Percentiles rank a stretch among this genome's conserved stretches.
phyloP scores from a whole-genome alignment of 352 stramenopile genomes.

The Globisporangium cystogenes region DNA sequence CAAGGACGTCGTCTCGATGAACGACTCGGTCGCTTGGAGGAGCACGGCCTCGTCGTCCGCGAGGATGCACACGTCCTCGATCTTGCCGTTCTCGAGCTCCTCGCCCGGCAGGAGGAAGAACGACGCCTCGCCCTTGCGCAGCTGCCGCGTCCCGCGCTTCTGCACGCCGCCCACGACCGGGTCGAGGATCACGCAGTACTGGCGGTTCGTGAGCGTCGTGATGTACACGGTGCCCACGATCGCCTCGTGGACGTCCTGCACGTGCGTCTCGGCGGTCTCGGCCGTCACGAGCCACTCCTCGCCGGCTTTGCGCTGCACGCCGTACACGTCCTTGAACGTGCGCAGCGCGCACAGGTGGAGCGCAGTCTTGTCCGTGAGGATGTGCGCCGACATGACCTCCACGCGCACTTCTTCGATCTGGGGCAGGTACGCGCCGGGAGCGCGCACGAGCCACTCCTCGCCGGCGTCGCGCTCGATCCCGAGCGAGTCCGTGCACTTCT shows the following conservation, averaged over 20 bases:
- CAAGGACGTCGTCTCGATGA: constrained; percentile 34
- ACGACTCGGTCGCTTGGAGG: constrained; percentile 61
- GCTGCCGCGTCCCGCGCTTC: constrained; percentile 61
- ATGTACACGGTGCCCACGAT: constrained; percentile 53
- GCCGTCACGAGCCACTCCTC: constrained; percentile 79
- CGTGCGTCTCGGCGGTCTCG: constrained; percentile 65
- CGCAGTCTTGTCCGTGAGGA: constrained; percentile 58
- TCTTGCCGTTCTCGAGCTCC: constrained; percentile 45
- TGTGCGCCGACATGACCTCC: constrained; percentile 50
- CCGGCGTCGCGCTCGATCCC: constrained; percentile 54
- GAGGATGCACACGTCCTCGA: constrained; percentile 65
- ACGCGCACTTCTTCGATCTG: constrained; percentile 73
- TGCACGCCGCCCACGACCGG: constrained; percentile 60
- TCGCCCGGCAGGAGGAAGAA: constrained; percentile 75
- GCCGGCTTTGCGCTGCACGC: constrained; percentile 56
- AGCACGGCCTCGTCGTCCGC: constrained; percentile 76
- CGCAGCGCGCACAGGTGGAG: constrained; percentile 60
- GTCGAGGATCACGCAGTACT: constrained; percentile 80
- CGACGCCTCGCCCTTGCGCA: constrained; percentile 61
- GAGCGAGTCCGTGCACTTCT: constrained; percentile 72
- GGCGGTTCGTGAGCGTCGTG: constrained; percentile 70
- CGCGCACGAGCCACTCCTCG: constrained; percentile 78
- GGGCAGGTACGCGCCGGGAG: constrained; percentile 61
- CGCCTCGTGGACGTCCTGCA: constrained; percentile 75
- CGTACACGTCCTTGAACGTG: constrained; percentile 76